Base-by-base conservation (phyloP, 2,329 filamentous ascomycete species). In the Fusarium albidum region DNA sequence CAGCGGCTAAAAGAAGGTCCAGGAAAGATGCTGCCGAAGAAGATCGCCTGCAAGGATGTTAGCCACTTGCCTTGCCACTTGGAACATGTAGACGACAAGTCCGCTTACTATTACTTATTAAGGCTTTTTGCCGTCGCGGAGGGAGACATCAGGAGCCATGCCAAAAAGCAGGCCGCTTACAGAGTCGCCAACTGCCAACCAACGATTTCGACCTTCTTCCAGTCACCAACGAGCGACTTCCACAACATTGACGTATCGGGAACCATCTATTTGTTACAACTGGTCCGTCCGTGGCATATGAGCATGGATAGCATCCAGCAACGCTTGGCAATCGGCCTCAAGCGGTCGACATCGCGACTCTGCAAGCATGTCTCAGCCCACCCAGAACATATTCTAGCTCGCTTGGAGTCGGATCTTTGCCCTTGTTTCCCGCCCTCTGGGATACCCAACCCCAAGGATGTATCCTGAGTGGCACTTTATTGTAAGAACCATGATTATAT, bases 291-390 rank as follows among this genome's bases (percentile, higher is more conserved):
- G 11, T 9, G 31, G 7, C 3, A 13, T 9, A 13, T 33, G 6
- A 28, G 3, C 2, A 7, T 0, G 6, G 12, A 4, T 6, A 8
- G 5, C 1, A 2, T 25, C 3, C 15, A 13, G 14, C 18, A n/a
- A 4, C 14, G 42, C 21, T 15, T 37, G 11, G 13, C 8, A n/a
- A 17, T 7, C 9, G 14, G 29, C 3, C 15, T 48, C 3, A 34
- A 1, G 3, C 5, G 26, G 9, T 25, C 12, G 1, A 5, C n/a
- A n/a, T n/a, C 43, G n/a, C 45, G 29, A 26, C 14, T 57, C 6
- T 57, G 54, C 5, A 52, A 26, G 5, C 53, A 57, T 14, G 35
- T n/a, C 8, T 17, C 21, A 1, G 13, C 10, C 7, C 51, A 56
- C 12, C 14, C 45, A 2, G 26, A 26, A 7, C 14, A 39, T 1